Base-by-base conservation (phyloP, 305 asterid species). In the Solanum hybrid region DNA sequence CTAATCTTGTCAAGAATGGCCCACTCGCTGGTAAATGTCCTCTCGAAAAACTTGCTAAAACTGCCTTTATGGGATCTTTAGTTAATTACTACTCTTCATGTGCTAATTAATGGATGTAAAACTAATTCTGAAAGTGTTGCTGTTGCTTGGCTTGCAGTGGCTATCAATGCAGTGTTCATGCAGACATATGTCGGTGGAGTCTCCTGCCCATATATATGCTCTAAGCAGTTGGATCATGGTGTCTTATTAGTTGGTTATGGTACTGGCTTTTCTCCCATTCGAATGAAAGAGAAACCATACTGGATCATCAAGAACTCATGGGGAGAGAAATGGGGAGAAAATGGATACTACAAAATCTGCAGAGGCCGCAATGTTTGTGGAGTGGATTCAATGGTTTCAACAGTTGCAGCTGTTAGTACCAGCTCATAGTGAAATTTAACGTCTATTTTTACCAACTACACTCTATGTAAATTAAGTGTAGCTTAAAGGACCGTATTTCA, bases 281-380 rank as follows among this genome's bases (percentile, higher is more conserved):
- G 99, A 34, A 26, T 95, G 95, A 97, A 95, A 90, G 98, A 95
- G 84, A 97, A 96, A 92, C 95, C 98, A n/a, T 97, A 93, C 91
- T 97, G 99, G 99, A 94, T 96, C 88, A 96, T 96, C 89, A 96
- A 97, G 96, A 96, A 97, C 89, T 97, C 99, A 1, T 97, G 99
- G 98, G 99, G 99, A 34, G 93, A 88, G 87, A 91, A 57, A 4
- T 97, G 99, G 99, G 99, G 99, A 90, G 98, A 97, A 83, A 89
- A 92, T 1, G 99, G 99, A 2, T 97, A 77, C 92, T 97, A 97
- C 92, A 95, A 95, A 91, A 96, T 97, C 91, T 97, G 99, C 57
- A 93, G 93, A 24, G 97, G 98, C 36, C 96, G 91, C 86, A 94
- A 95, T 91, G 73, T 95, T 51, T 96, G 99, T 90, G 99, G 99